Evolutionary conservation across 2,329 filamentous ascomycete species (phyloP).

Genomic region (Cercospora sp.): DNA sequence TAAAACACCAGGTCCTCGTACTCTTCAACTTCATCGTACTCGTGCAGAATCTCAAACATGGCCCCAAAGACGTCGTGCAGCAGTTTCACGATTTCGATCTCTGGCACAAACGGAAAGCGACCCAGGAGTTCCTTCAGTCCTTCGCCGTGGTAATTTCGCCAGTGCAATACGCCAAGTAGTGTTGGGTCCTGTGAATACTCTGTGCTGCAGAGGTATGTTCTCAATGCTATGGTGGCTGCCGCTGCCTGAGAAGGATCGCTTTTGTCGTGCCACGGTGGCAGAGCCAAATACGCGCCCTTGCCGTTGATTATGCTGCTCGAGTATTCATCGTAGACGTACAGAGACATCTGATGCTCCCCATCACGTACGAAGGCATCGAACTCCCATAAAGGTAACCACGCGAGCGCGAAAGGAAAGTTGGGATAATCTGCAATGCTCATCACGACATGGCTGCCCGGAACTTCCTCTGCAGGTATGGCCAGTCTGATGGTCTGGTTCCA

Average conservation of each 20-base stretch:
- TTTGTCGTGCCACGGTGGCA: slow-evolving; percentile 78
- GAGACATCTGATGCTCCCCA: slow-evolving; percentile 73
- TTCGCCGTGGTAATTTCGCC: slow-evolving; percentile 61
- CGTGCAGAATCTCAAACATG: slow-evolving; percentile 86
- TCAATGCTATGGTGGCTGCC: slow-evolving; percentile 68
- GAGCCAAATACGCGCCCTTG: slow-evolving; percentile 80
- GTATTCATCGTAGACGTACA: slow-evolving; percentile 91
- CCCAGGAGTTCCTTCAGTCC: slow-evolving; percentile 74
- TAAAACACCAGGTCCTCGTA: slow-evolving; percentile 92
- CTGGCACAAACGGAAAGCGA: slow-evolving; percentile 87
- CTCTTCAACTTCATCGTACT: slow-evolving; percentile 86
- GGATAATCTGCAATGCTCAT: slow-evolving; percentile 88
- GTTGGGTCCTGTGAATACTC: slow-evolving; percentile 89
- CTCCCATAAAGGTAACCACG: slow-evolving; percentile 92
- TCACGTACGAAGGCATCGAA: slow-evolving; percentile 86
- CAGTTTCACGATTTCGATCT: slow-evolving; percentile 96
- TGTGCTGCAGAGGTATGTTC: slow-evolving; percentile 91
- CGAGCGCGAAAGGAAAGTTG: slow-evolving; percentile 83
- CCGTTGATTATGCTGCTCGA: slow-evolving; percentile 73
- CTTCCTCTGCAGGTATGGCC: slow-evolving; percentile 74
- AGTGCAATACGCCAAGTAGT: slow-evolving; percentile 78
- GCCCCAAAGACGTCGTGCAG: slow-evolving; percentile 85
- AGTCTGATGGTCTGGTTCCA: slow-evolving; percentile 91
- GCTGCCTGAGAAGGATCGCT: slow-evolving; percentile 72
- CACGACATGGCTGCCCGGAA: slow-evolving; percentile 79